phyloP scores from a whole-genome alignment of 2,329 filamentous ascomycete genomes.

The Apiospora sp. region DNA sequence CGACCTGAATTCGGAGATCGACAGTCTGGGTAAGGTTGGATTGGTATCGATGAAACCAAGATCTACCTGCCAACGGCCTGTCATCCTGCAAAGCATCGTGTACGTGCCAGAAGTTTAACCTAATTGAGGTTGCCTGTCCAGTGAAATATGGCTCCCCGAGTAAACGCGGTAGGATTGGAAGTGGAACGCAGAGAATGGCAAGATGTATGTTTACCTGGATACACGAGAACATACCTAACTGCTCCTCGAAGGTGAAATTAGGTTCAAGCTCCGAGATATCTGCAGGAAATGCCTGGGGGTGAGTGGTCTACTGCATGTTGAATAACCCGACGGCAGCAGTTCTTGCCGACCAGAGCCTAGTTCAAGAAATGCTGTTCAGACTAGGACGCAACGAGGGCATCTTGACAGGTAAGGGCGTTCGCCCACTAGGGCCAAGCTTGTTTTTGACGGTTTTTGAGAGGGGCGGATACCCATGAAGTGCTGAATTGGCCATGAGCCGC shows the following conservation, averaged over 20 bases:
- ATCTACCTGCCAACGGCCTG: constrained; percentile 20
- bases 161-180: not conserved
- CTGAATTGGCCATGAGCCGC: not conserved
- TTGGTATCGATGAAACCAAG: constrained; percentile 14
- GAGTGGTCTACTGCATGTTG: not conserved
- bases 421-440: not conserved
- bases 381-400: not conserved
- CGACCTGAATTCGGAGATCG: not conserved
- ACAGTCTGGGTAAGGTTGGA: constrained; percentile 17
- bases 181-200: constrained; percentile 9
- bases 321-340: not conserved
- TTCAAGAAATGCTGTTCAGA: not conserved
- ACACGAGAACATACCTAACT: not conserved
- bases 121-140: constrained; percentile 5
- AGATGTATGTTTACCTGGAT: not conserved
- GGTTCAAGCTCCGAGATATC: constrained; percentile 5
- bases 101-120: not conserved
- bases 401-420: not conserved
- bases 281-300: constrained; percentile 6
- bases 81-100: constrained; percentile 9
- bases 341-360: not conserved
- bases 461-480: not conserved
- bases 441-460: constrained; percentile 5
- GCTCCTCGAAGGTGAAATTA: not conserved
- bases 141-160: not conserved